Evolutionary conservation across 2,329 filamentous ascomycete genomes (phyloP).

Genomic region (Corynespora cassiicola): DNA sequence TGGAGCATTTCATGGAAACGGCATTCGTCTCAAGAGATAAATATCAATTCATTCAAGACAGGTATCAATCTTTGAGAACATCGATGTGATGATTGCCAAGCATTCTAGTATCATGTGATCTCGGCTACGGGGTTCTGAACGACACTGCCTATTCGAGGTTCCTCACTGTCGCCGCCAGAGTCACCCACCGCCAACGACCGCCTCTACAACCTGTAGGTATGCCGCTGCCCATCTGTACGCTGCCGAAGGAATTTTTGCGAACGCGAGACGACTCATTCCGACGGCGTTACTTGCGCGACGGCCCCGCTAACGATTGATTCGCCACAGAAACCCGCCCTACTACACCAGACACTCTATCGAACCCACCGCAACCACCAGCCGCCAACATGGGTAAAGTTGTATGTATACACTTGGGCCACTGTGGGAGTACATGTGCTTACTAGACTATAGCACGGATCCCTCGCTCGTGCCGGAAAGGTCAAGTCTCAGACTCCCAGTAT

Average conservation of each 20-base stretch:
- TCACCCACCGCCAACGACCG: constrained; percentile 40
- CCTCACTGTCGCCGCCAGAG: constrained; percentile 33
- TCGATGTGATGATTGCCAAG: too few relatives aligned
- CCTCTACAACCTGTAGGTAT: constrained; percentile 44
- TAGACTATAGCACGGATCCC: constrained; percentile 93
- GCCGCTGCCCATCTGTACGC: too few relatives aligned
- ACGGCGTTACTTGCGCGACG: too few relatives aligned
- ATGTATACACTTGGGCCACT: too few relatives aligned
- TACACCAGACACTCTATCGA: constrained; percentile 29
- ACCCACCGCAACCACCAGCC: constrained; percentile 45
- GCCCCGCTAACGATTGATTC: constrained; percentile 35
- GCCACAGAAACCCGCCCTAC: constrained; percentile 30
- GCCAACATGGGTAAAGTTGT: constrained; percentile 88
- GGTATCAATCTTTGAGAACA: too few relatives aligned
- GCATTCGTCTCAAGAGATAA: too few relatives aligned
- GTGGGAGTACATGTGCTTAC: too few relatives aligned
- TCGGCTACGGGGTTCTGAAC: constrained; percentile 26
- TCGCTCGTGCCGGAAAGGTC: constrained; percentile 97
- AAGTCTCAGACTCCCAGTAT: constrained; percentile 66
- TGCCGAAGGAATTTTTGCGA: too few relatives aligned
- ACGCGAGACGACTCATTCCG: too few relatives aligned
- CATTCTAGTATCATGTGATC: constrained; percentile 34
- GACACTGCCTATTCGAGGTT: constrained; percentile 34
- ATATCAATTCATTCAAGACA: too few relatives aligned
- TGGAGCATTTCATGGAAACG: too few relatives aligned